phyloP scores from a whole-genome alignment of 2,329 filamentous ascomycete genomes.

The Beauveria pseudobassiana region DNA sequence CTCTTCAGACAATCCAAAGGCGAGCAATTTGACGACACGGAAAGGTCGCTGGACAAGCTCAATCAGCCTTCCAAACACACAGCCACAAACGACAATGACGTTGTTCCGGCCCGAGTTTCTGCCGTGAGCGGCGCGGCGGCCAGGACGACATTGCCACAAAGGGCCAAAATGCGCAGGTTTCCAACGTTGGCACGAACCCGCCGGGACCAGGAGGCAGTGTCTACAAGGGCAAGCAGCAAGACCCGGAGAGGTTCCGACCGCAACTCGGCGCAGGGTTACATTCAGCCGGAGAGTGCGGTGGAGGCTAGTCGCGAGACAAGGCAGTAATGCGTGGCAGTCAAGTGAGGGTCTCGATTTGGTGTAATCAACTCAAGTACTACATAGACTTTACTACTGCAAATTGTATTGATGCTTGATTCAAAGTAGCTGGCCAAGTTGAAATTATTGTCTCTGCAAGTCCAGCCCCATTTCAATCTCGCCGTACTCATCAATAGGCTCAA shows the following conservation, averaged over 20 bases:
- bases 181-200: slow-evolving; percentile 31
- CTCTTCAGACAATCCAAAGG: slow-evolving; percentile 34
- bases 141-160: slow-evolving; percentile 24
- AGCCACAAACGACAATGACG: slow-evolving; percentile 30
- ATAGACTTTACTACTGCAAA: too few species aligned
- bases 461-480: slow-evolving; percentile 9
- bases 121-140: slow-evolving; percentile 19
- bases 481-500: slow-evolving; percentile 1
- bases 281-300: slow-evolving; percentile 34
- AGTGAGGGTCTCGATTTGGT: neutral
- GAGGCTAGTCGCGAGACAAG: slow-evolving; percentile 25
- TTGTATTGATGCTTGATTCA: too few species aligned
- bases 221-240: slow-evolving; percentile 34
- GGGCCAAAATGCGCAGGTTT: slow-evolving; percentile 29
- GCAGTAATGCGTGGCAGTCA: neutral
- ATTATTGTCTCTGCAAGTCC: neutral
- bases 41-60: slow-evolving; percentile 36
- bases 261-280: slow-evolving; percentile 32
- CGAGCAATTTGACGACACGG: slow-evolving; percentile 34
- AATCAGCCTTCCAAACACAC: slow-evolving; percentile 14
- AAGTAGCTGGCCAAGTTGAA: too few species aligned
- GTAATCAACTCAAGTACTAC: too few species aligned
- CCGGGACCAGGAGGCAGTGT: slow-evolving; percentile 28
- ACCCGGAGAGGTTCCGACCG: slow-evolving; percentile 34
- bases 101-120: slow-evolving; percentile 20